These are phyloP conservation scores for Hypholoma fasciculare DNA, from an alignment of 768 basidiomycete genomes.

Conservation along the genomic window DNA sequence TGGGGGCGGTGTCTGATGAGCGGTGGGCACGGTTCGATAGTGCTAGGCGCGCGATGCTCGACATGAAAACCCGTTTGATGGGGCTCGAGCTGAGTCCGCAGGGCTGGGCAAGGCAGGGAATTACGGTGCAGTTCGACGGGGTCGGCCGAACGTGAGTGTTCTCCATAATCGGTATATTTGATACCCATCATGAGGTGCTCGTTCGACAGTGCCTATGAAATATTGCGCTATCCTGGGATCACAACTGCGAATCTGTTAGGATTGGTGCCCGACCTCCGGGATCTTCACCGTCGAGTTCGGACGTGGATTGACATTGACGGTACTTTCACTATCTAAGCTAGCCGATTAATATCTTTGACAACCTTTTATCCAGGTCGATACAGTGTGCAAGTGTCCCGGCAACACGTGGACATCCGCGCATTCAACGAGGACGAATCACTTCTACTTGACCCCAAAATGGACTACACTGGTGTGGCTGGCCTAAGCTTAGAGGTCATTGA, in stretches of 20 bases:
- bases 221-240: slow-evolving; percentile 62
- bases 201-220: slow-evolving; percentile 65
- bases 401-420: slow-evolving; percentile 70
- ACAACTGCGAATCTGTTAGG: slow-evolving; percentile 39
- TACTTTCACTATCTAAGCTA: slow-evolving; percentile 25
- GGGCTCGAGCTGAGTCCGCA: slow-evolving; percentile 42
- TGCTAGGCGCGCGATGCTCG: slow-evolving; percentile 31
- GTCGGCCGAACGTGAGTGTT: slow-evolving; percentile 37
- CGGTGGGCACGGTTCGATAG: slow-evolving; percentile 41
- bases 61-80: slow-evolving; percentile 37
- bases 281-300: slow-evolving; percentile 51
- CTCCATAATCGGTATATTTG: background rate
- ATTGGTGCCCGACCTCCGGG: slow-evolving; percentile 49
- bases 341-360: background rate
- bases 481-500: slow-evolving; percentile 79
- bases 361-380: slow-evolving; percentile 53
- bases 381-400: slow-evolving; percentile 61
- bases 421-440: slow-evolving; percentile 81
- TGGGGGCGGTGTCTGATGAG: slow-evolving; percentile 44
- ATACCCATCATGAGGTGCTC: background rate
- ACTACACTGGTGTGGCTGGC: slow-evolving; percentile 65
- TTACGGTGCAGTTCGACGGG: slow-evolving; percentile 46
- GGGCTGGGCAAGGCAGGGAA: slow-evolving; percentile 41
- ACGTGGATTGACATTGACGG: slow-evolving; percentile 74
- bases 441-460: slow-evolving; percentile 64